Conservation (phyloP, 768 basidiomycete species). For the Tylopilus cervinicoccineus region DNA sequence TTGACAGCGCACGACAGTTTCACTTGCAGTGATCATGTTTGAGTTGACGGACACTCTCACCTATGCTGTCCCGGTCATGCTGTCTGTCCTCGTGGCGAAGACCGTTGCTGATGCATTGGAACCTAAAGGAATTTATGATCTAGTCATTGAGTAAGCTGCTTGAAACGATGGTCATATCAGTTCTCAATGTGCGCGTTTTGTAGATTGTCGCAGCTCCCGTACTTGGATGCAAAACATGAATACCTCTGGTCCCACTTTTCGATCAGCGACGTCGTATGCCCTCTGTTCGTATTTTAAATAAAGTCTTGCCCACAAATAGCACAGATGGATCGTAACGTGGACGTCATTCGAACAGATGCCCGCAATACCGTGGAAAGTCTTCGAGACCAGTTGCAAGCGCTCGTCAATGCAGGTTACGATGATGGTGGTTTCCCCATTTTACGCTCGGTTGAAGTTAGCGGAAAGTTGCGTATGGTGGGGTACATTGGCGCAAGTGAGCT, state of each 20-base stretch:
- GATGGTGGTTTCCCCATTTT: slow-evolving; percentile 89
- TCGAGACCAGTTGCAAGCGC: slow-evolving; percentile 59
- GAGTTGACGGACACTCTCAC: slow-evolving; percentile 92
- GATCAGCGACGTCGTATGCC: slow-evolving; percentile 73
- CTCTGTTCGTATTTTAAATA: not conserved
- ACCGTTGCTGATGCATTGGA: slow-evolving; percentile 32
- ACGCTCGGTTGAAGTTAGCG: slow-evolving; percentile 39
- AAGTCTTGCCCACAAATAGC: not conserved
- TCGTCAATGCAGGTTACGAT: slow-evolving; percentile 58
- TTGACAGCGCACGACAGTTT: slow-evolving; percentile 77
- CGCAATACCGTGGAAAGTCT: slow-evolving; percentile 77
- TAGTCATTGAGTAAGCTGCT: slow-evolving; percentile 72
- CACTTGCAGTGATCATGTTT: slow-evolving; percentile 94
- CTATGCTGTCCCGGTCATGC: slow-evolving; percentile 88
- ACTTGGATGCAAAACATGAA: slow-evolving; percentile 86
- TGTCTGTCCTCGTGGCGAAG: slow-evolving; percentile 67
- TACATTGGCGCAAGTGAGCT: slow-evolving; percentile 92
- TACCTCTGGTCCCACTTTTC: slow-evolving; percentile 80
- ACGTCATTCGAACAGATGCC: slow-evolving; percentile 67
- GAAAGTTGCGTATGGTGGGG: slow-evolving; percentile 69
- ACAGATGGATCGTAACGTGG: slow-evolving; percentile 64
- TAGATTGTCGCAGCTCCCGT: slow-evolving; percentile 82
- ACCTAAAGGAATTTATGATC: slow-evolving; percentile 94
- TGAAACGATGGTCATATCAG: not conserved
- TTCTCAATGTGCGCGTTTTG: not conserved